Evolutionary conservation across 2,329 filamentous ascomycete species (phyloP).

Genomic region (Fusarium armeniacum): DNA sequence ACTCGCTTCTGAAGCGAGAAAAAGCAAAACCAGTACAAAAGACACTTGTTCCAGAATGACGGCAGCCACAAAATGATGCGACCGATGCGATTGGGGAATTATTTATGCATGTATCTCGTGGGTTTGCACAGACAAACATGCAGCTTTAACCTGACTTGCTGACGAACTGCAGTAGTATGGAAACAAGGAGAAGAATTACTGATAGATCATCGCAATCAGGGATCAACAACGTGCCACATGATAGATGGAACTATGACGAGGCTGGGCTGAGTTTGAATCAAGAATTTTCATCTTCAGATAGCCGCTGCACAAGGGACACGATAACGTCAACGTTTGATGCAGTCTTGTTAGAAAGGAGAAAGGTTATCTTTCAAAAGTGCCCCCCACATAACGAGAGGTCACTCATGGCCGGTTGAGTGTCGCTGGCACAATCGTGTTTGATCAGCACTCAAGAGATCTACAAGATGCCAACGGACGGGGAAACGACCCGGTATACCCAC

Average conservation of each 20-base stretch:
- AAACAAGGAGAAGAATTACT: not conserved
- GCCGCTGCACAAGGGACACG: constrained; percentile 3
- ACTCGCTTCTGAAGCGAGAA: not conserved
- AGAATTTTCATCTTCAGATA: not conserved
- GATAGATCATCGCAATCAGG: not conserved
- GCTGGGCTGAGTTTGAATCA: not conserved
- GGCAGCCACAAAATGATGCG: constrained; percentile 18
- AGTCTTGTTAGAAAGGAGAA: not conserved
- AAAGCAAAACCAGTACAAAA: not conserved
- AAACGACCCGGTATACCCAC: not conserved
- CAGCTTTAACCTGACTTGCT: constrained; percentile 10
- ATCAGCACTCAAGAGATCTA: constrained; percentile 1
- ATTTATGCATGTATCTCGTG: not conserved
- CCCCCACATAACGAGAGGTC: not conserved
- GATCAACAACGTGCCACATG: not conserved
- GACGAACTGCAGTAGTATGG: not conserved
- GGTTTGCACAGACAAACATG: constrained; percentile 24
- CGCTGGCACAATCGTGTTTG: not conserved
- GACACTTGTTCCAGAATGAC: not conserved
- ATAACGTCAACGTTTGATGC: constrained; percentile 7
- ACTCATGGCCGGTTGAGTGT: not conserved
- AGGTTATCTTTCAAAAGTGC: not conserved
- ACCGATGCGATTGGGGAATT: constrained; percentile 1
- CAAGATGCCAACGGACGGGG: not conserved
- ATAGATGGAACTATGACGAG: not conserved